phyloP scores from a whole-genome alignment of 495 filamentous ascomycete genomes.

The Penicillium canariense region DNA sequence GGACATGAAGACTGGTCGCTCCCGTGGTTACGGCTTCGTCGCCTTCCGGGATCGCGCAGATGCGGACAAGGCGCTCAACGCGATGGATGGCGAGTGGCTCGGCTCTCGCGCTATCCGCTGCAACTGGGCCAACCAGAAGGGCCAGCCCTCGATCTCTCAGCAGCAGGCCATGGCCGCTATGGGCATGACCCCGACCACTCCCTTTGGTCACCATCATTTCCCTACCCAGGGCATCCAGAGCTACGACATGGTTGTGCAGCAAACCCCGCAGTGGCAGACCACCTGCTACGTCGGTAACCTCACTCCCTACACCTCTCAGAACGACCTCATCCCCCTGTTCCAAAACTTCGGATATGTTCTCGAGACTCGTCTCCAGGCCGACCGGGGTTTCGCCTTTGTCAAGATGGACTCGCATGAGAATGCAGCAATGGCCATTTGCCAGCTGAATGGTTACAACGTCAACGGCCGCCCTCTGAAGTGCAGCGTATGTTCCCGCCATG shows the following conservation, averaged over 20 bases:
- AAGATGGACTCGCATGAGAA: constrained; percentile 99
- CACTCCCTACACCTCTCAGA: constrained; percentile 95
- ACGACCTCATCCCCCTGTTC: constrained; percentile 93
- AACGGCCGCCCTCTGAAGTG: constrained; percentile 97
- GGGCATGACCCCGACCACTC: constrained; percentile 97
- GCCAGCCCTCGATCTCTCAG: constrained; percentile 95
- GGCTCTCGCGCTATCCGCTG: constrained; percentile 97
- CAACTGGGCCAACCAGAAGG: constrained; percentile 99
- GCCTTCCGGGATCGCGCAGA: constrained; percentile 93
- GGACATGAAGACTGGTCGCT: constrained; percentile 99
- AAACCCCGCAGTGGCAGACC: constrained; percentile 99
- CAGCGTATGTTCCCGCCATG: constrained; percentile 66
- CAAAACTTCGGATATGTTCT: constrained; percentile 97
- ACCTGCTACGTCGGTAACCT: constrained; percentile 98
- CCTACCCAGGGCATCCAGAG: constrained; percentile 95
- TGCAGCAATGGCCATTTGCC: constrained; percentile 97
- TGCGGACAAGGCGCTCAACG: constrained; percentile 92
- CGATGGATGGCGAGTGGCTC: constrained; percentile 99
- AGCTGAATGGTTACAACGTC: constrained; percentile 94
- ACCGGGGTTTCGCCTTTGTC: constrained; percentile 97
- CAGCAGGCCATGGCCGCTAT: constrained; percentile 96
- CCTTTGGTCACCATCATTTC: constrained; percentile 97
- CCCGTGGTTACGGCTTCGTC: constrained; percentile 96
- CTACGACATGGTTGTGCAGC: constrained; percentile 95
- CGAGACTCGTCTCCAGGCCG: constrained; percentile 96